These are phyloP conservation scores for Xylaria sp. DNA, from an alignment of 2,329 filamentous ascomycete species.

Conservation along the genomic window DNA sequence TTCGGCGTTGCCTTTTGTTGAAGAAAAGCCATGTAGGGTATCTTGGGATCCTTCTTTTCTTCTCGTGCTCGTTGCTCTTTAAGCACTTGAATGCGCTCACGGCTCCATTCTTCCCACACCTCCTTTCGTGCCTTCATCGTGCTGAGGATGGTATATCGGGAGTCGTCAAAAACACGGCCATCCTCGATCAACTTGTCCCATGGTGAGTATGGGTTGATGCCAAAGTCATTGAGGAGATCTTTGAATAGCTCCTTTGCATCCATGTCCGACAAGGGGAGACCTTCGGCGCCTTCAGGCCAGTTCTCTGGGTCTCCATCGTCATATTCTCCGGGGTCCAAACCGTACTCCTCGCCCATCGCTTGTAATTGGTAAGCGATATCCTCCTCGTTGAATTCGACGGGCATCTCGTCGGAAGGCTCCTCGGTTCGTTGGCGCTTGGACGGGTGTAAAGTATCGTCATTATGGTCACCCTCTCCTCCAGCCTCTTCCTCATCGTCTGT, in stretches of 20 bases:
- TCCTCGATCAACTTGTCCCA: constrained; percentile 93
- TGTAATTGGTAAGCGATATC: constrained; percentile 94
- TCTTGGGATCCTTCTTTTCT: constrained; percentile 83
- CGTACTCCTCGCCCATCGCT: constrained; percentile 88
- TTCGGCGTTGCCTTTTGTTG: constrained; percentile 87
- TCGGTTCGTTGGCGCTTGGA: constrained; percentile 62
- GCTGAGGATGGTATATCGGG: constrained; percentile 83
- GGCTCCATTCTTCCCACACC: constrained; percentile 85
- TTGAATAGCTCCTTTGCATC: constrained; percentile 84
- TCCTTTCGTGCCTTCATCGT: constrained; percentile 86
- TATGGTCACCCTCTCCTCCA: constrained; percentile 50
- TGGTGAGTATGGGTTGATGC: constrained; percentile 85
- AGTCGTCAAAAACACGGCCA: constrained; percentile 83
- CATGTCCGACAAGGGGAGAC: constrained; percentile 75
- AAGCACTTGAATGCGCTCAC: constrained; percentile 77
- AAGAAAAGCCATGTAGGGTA: constrained; percentile 85
- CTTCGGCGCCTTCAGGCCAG: constrained; percentile 78
- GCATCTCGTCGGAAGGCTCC: constrained; percentile 55
- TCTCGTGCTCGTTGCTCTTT: constrained; percentile 78
- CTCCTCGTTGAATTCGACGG: constrained; percentile 89
- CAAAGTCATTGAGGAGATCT: constrained; percentile 84
- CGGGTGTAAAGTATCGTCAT: constrained; percentile 61
- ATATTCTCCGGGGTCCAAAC: constrained; percentile 80
- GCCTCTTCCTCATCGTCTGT: constrained; percentile 53
- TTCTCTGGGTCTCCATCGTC: constrained; percentile 70